Conservation (phyloP, 306 rosid species). For the Cucumis hystrix region DNA sequence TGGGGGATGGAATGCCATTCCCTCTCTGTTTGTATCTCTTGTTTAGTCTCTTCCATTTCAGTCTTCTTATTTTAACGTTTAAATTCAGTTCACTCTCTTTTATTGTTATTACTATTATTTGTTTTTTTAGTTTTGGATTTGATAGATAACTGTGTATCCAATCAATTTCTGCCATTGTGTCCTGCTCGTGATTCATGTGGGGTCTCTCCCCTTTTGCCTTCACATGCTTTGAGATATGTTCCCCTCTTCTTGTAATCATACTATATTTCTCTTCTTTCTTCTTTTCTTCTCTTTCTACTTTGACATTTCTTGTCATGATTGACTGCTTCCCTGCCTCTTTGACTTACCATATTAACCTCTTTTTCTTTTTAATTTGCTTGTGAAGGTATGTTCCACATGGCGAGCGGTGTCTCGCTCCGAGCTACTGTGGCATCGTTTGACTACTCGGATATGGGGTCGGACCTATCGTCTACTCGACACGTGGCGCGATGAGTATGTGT, state of each 20-base stretch:
- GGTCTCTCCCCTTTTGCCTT: neutral
- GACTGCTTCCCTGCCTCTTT: neutral
- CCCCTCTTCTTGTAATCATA: neutral
- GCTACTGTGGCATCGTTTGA: slow-evolving; percentile 44
- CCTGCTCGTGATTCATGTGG: slow-evolving; percentile 6
- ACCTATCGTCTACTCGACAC: slow-evolving; percentile 17
- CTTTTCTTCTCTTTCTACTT: neutral
- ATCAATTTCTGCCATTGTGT: neutral
- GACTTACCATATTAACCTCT: neutral
- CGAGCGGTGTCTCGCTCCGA: slow-evolving; percentile 56
- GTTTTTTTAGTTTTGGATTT: neutral
- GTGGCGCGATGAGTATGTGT: slow-evolving; percentile 55
- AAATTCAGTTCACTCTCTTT: too few species aligned
- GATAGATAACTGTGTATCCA: neutral
- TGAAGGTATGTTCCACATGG: slow-evolving; percentile 90
- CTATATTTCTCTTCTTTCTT: neutral
- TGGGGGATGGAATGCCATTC: neutral
- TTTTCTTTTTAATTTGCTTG: neutral
- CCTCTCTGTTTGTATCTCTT: neutral
- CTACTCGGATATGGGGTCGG: slow-evolving; percentile 56
- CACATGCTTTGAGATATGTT: neutral
- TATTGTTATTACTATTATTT: neutral
- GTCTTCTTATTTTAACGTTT: neutral
- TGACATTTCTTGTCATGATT: neutral
- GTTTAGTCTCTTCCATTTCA: slow-evolving; percentile 1